Base-by-base conservation (phyloP, 768 basidiomycete species). In the Collybia mongolica region DNA sequence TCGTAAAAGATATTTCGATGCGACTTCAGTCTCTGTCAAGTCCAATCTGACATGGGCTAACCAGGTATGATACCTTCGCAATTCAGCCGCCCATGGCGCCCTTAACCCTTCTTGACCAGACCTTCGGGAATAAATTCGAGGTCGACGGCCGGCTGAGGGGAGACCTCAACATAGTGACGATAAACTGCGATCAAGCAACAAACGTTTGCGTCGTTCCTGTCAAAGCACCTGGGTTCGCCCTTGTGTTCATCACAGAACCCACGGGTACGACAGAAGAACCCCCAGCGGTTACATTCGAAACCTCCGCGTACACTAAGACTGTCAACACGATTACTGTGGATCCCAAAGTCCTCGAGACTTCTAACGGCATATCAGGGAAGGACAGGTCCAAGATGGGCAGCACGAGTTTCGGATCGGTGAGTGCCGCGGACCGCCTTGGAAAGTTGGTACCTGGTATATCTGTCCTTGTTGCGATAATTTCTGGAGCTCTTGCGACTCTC, bases 41-140 rank as follows among this genome's bases (percentile, higher is more conserved):
- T 73, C 69, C 46, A 82, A 88, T 59, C 81, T 90, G 51, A 84
- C 81, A 0, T 92, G 90, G 88, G 90, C 86, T 5, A 82, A 82
- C 5, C 90, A 88, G 70, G 85, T 86, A 35, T 20, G 41, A n/a
- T 5, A 5, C 22, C 76, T 59, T 11, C 5, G 42, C 19, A 36
- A 38, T 15, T 15, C 24, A n/a, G 12, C 11, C 11, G 11, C 19
- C 14, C 23, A 15, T 14, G 5, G 24, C 11, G 9, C 12, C 23
- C 17, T 19, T 14, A 11, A 7, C 14, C 24, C 32, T 20, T 41
- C 12, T 26, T 22, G 17, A n/a, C 1, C 55, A 86, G 80, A 88
- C 85, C 0, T 79, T 86, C 36, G 85, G 85, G 5, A 75, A 73
- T 39, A 70, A 72, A 24, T 84, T 84, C 55, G 69, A 79, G 47